Conservation (phyloP, 345 rosid species). For the Pistacia atlantica region DNA sequence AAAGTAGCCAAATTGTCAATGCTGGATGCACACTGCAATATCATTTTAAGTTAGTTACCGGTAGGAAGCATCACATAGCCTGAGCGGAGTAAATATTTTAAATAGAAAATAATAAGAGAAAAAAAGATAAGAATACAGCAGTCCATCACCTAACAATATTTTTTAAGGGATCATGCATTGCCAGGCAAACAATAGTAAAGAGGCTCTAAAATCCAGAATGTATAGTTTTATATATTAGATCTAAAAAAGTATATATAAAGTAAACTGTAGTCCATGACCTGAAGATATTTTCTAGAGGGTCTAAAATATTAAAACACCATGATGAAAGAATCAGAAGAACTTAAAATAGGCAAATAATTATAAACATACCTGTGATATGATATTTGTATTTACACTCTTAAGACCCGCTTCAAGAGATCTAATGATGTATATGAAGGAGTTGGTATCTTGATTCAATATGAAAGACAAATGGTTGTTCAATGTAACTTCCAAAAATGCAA, state of each 20-base stretch:
- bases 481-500: constrained; percentile 9
- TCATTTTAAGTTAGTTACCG: neutral
- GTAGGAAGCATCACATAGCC: neutral
- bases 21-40: constrained; percentile 1
- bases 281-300: neutral
- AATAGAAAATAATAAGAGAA: too few species aligned
- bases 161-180: too few species aligned
- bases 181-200: too few species aligned
- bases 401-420: constrained; percentile 11
- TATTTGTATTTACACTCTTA: constrained; percentile 6
- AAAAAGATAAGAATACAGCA: too few species aligned
- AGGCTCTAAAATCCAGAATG: neutral
- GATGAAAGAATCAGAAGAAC: neutral
- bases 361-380: neutral
- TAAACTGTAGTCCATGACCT: neutral
- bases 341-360: neutral
- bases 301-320: neutral
- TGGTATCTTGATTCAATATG: constrained; percentile 1
- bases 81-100: neutral
- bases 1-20: constrained; percentile 4
- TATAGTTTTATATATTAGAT: neutral
- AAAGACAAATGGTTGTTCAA: neutral
- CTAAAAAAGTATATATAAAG: neutral
- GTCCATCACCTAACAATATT: too few species aligned
- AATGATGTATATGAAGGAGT: neutral